phyloP scores from a whole-genome alignment of 768 basidiomycete genomes.

The Rhodocollybia butyracea region DNA sequence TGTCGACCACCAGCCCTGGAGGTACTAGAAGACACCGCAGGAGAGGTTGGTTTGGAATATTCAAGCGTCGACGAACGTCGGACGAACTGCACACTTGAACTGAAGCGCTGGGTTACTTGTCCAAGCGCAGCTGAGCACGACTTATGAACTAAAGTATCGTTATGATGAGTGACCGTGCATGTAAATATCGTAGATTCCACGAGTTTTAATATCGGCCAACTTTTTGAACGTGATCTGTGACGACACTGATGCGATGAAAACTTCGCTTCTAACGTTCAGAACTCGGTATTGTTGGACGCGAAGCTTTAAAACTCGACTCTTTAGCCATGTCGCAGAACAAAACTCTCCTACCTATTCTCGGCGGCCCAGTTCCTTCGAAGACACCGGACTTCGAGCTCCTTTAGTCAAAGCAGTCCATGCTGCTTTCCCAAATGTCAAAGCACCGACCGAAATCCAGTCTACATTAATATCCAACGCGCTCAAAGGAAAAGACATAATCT shows the following conservation, averaged over 20 bases:
- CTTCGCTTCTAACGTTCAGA: background rate
- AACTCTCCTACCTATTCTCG: slow-evolving; percentile 13
- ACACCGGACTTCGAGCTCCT: slow-evolving; percentile 47
- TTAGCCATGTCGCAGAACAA: slow-evolving; percentile 21
- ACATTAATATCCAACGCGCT: slow-evolving; percentile 62
- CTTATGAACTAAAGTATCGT: background rate
- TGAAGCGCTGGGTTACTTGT: slow-evolving; percentile 14
- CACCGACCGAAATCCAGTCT: slow-evolving; percentile 58
- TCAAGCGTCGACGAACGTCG: slow-evolving; percentile 25
- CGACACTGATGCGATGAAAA: slow-evolving; percentile 27
- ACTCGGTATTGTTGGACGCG: background rate
- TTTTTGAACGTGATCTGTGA: background rate
- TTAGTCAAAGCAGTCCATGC: slow-evolving; percentile 46
- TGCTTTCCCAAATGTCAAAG: slow-evolving; percentile 60
- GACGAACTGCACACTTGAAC: background rate
- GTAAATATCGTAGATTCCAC: too few species aligned
- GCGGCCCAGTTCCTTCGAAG: slow-evolving; percentile 33
- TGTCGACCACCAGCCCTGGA: slow-evolving; percentile 24
- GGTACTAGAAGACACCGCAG: slow-evolving; percentile 19
- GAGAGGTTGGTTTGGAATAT: slow-evolving; percentile 49
- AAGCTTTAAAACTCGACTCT: slow-evolving; percentile 13
- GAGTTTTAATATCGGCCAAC: too few species aligned
- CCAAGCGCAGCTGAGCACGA: slow-evolving; percentile 9
- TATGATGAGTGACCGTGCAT: too few species aligned
- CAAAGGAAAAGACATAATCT: slow-evolving; percentile 52